Conservation (phyloP, 2,329 filamentous ascomycete species). For the Epichloe typhina region DNA sequence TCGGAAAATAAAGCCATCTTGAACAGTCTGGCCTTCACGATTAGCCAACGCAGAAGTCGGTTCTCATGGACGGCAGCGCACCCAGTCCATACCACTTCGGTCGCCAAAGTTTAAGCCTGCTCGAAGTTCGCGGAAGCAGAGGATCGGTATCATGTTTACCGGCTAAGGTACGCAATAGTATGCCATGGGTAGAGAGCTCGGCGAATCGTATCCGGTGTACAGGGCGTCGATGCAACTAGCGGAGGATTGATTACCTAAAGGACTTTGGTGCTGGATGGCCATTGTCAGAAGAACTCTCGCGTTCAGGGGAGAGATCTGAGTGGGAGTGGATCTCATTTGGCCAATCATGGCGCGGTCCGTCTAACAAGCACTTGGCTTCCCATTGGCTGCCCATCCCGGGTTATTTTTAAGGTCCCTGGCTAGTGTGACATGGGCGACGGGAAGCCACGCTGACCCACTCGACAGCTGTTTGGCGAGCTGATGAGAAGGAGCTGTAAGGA, state of each 20-base stretch:
- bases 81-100: too few species aligned
- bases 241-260: too few species aligned
- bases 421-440: background rate
- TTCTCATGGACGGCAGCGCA: too few species aligned
- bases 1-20: too few species aligned
- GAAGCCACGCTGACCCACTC: background rate
- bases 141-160: constrained; percentile 16
- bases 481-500: background rate
- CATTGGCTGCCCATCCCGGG: background rate
- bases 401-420: background rate
- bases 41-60: too few species aligned
- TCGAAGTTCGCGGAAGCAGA: too few species aligned
- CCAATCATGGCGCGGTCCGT: background rate
- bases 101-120: too few species aligned
- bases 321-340: background rate
- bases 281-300: background rate
- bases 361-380: background rate
- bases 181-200: constrained; percentile 1
- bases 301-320: constrained; percentile 15
- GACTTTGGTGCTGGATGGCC: background rate
- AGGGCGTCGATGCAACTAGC: too few species aligned
- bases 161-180: constrained; percentile 22
- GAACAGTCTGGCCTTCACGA: too few species aligned
- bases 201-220: background rate
- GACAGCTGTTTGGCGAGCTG: background rate